phyloP scores from a whole-genome alignment of 331 rosid species.

The Ulmus americana region DNA sequence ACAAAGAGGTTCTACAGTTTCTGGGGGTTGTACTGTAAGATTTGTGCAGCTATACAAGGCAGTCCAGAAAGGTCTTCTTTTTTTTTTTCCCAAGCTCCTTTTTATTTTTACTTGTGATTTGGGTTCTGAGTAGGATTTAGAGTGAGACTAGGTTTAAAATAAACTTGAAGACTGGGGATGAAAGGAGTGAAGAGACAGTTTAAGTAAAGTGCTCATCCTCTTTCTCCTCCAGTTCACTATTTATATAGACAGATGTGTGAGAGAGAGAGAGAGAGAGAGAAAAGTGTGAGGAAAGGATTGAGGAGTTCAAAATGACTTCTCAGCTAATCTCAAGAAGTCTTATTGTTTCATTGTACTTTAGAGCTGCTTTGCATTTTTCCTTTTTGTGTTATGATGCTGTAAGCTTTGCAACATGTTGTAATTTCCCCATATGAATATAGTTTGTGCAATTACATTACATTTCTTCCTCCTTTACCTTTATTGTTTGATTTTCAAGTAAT shows the following conservation, averaged over 20 bases:
- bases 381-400: slow-evolving; percentile 33
- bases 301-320: slow-evolving; percentile 37
- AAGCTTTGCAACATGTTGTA: slow-evolving; percentile 35
- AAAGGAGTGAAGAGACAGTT: slow-evolving; percentile 92
- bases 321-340: slow-evolving; percentile 40
- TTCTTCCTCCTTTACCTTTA: neutral
- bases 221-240: slow-evolving; percentile 68
- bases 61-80: slow-evolving; percentile 38
- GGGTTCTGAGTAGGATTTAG: slow-evolving; percentile 40
- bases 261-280: slow-evolving; percentile 19
- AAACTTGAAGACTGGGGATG: slow-evolving; percentile 61
- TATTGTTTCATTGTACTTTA: slow-evolving; percentile 40
- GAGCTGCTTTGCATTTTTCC: slow-evolving; percentile 20
- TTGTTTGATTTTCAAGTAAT: no score
- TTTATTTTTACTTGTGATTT: slow-evolving; percentile 37
- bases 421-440: slow-evolving; percentile 21
- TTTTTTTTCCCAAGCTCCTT: slow-evolving; percentile 9
- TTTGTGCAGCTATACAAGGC: slow-evolving; percentile 70
- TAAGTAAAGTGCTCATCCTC: slow-evolving; percentile 91
- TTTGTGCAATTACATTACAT: slow-evolving; percentile 14
- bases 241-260: slow-evolving; percentile 55
- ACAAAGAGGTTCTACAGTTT: slow-evolving; percentile 28
- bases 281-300: slow-evolving; percentile 28
- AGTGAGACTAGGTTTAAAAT: slow-evolving; percentile 41
- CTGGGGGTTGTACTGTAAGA: slow-evolving; percentile 39